Evolutionary conservation across 805 yeast species (phyloP).

Genomic region (Metschnikowia aberdeeniae): DNA sequence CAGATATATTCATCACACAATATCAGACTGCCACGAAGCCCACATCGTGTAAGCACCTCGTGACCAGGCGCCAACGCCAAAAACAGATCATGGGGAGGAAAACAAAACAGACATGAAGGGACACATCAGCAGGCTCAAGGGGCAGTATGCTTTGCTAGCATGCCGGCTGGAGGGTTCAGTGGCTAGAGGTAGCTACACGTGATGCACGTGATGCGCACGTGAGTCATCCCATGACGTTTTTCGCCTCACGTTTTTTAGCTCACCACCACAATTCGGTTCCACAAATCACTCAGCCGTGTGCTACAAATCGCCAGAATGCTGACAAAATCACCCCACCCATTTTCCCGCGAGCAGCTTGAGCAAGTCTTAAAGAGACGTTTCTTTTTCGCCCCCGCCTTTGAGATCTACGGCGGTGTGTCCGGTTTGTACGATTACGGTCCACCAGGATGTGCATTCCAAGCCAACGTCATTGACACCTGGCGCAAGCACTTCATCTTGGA

Average conservation of each 20-base stretch:
- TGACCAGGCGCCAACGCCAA: too few relatives aligned
- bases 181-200: not conserved
- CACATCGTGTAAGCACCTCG: too few relatives aligned
- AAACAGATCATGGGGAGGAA: too few relatives aligned
- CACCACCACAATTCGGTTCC: conserved; percentile 5
- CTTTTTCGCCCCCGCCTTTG: conserved; percentile 96
- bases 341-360: conserved; percentile 85
- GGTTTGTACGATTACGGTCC: conserved; percentile 99
- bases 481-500: conserved; percentile 95
- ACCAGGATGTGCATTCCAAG: conserved; percentile 98
- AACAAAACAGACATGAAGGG: too few relatives aligned
- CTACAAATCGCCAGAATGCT: conserved; percentile 24
- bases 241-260: not conserved
- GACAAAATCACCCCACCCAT: conserved; percentile 35
- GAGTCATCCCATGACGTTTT: conserved; percentile 2
- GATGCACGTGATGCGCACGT: conserved; percentile 2
- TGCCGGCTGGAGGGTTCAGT: too few relatives aligned
- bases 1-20: too few relatives aligned
- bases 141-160: too few relatives aligned
- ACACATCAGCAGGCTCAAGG: too few relatives aligned
- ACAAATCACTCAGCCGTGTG: conserved; percentile 5
- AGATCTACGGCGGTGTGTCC: conserved; percentile 96
- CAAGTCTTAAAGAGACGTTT: conserved; percentile 90
- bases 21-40: too few relatives aligned
- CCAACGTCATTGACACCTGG: conserved; percentile 92